Base-by-base conservation (phyloP, 2,329 filamentous ascomycete genomes). In the Aspergillus fumigatus region DNA sequence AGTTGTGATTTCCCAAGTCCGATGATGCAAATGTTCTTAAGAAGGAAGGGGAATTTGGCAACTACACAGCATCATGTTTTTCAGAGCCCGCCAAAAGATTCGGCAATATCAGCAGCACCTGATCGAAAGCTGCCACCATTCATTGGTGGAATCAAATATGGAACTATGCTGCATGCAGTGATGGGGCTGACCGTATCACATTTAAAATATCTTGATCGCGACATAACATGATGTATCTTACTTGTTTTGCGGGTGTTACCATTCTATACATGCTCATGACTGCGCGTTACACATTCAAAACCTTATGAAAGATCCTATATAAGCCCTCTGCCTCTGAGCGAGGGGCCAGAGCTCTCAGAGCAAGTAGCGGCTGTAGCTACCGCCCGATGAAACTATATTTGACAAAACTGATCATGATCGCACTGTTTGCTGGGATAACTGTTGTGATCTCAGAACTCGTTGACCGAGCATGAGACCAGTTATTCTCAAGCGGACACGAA, bases 391-490 rank as follows among this genome's bases (percentile, higher is more conserved):
- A 56, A 54, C 54, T 50, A 57, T 52, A 52, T 48, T 45, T 48
- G 43, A 55, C n/a, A 40, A 54, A 52, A 51, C 55, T 48, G 32
- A 54, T 32, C 49, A 43, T 51, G 29, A 41, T 48, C 51, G 43
- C 55, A 51, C 50, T 53, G 51, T 59, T 51, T 52, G 40, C 43
- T 47, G 11, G 5, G 23, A 17, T 23, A 10, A 47, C 21, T 23
- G 19, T 11, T 10, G 23, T 47, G 23, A 47, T 47, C 1, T 25
- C 11, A 47, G 59, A 27, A 41, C 56, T 55, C 57, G 54, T 60
- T 55, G 54, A 58, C 54, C 56, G 54, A 53, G 53, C 21, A 55
- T 53, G 51, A 55, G 58, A 62, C 52, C 56, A 60, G 45, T 61
- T 61, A 54, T 59, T 56, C 54, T 55, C 49, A 59, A 59, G 26